These are phyloP conservation scores for Incumbomyces lentus DNA, from an alignment of 2,329 filamentous ascomycete species.

Conservation along the genomic window DNA sequence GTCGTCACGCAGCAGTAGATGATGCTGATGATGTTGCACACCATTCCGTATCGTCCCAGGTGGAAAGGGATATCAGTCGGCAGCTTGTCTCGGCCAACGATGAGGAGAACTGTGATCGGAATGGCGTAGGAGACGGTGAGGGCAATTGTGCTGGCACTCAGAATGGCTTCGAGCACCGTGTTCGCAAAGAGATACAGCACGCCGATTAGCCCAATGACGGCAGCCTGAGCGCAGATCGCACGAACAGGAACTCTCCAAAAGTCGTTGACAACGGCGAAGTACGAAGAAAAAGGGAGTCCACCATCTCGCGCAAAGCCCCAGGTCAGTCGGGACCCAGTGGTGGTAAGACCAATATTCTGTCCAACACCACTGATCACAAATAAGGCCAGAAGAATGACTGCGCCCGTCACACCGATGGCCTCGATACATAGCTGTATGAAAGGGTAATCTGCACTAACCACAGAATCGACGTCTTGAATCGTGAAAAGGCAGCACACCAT, in stretches of 20 bases:
- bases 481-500: slow-evolving; percentile 13
- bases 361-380: slow-evolving; percentile 41
- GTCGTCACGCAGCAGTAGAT: slow-evolving; percentile 20
- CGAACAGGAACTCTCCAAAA: slow-evolving; percentile 20
- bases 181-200: slow-evolving; percentile 25
- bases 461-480: slow-evolving; percentile 14
- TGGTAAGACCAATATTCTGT: slow-evolving; percentile 30
- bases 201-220: slow-evolving; percentile 21
- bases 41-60: slow-evolving; percentile 5
- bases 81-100: slow-evolving; percentile 18
- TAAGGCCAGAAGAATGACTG: slow-evolving; percentile 18
- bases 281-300: slow-evolving; percentile 14
- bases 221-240: slow-evolving; percentile 18
- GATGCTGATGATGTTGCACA: slow-evolving; percentile 22
- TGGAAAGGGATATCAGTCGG: slow-evolving; percentile 12
- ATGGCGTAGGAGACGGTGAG: slow-evolving; percentile 21
- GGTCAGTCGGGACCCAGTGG: slow-evolving; percentile 23
- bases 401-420: slow-evolving; percentile 12
- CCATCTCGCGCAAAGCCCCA: slow-evolving; percentile 24
- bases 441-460: slow-evolving; percentile 15
- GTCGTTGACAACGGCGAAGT: slow-evolving; percentile 14
- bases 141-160: slow-evolving; percentile 10
- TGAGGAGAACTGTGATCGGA: slow-evolving; percentile 23
- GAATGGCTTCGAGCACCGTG: slow-evolving; percentile 19
- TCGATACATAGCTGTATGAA: slow-evolving; percentile 23